Evolutionary conservation across 2,329 filamentous ascomycete genomes (phyloP).

Genomic region (Penicillium italicum): DNA sequence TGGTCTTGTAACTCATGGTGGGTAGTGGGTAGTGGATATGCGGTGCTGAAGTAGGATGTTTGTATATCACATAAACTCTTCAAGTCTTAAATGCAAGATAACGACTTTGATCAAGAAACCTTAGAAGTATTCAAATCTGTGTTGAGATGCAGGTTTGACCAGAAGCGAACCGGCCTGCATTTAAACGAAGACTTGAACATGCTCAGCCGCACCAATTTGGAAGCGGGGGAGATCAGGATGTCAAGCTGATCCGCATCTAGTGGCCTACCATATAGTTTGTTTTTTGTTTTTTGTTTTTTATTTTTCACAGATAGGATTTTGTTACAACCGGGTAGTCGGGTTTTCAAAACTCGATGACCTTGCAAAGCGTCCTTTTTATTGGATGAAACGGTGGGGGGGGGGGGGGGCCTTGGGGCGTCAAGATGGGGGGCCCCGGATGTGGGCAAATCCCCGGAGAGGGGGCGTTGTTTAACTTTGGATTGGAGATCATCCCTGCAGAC

Average conservation of each 20-base stretch:
- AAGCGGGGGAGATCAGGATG: conserved; percentile 10
- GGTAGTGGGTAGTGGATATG: neutral
- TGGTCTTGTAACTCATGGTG: conserved; percentile 39
- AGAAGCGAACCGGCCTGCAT: conserved; percentile 7
- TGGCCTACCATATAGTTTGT: neutral
- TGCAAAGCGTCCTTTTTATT: conserved; percentile 5
- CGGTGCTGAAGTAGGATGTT: neutral
- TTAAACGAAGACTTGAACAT: conserved; percentile 10
- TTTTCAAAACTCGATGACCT: neutral
- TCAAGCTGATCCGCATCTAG: conserved; percentile 16
- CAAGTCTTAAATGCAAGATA: neutral
- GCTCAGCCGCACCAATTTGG: conserved; percentile 15
- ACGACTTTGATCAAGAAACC: neutral
- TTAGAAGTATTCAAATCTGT: conserved; percentile 1
- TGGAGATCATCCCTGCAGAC: conserved; percentile 8
- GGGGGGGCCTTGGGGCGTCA: too few relatives aligned
- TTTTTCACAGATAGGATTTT: conserved; percentile 6
- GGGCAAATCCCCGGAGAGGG: conserved; percentile 5
- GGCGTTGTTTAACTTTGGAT: neutral
- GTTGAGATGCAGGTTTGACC: conserved; percentile 14
- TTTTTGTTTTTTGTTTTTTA: neutral
- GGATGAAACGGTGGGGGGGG: too few relatives aligned
- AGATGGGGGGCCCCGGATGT: too few relatives aligned
- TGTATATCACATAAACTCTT: neutral
- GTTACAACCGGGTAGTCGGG: conserved; percentile 9